phyloP scores from a whole-genome alignment of 352 stramenopile genomes.

The Phytophthora sp. region DNA sequence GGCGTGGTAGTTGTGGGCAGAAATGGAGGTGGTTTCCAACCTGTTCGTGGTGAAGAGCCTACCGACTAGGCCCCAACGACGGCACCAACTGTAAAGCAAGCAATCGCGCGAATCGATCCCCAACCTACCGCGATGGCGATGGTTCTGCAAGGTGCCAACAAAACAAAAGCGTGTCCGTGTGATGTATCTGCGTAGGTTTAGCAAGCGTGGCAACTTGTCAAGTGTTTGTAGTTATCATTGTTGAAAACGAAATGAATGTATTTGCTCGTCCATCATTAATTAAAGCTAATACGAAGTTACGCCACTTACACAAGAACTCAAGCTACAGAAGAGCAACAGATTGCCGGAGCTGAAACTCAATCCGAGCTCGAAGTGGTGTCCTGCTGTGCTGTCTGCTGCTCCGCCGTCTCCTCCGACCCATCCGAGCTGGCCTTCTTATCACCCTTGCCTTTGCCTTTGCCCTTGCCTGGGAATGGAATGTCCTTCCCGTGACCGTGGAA shows the following conservation, averaged over 20 bases:
- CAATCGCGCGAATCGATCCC: too few species aligned
- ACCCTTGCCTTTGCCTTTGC: conserved; percentile 16
- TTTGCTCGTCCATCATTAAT: neutral
- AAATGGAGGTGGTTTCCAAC: neutral
- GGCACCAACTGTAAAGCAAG: too few species aligned
- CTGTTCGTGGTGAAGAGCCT: neutral
- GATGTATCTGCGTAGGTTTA: too few species aligned
- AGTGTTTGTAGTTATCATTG: neutral
- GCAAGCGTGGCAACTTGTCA: too few species aligned
- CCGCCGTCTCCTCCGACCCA: neutral
- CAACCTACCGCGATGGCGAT: too few species aligned
- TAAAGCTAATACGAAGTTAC: neutral
- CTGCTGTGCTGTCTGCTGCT: conserved; percentile 11
- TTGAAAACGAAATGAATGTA: neutral
- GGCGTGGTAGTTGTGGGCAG: neutral
- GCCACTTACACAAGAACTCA: neutral
- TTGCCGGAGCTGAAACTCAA: neutral
- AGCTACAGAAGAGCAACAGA: neutral
- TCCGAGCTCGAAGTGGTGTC: conserved; percentile 1
- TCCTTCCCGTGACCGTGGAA: conserved; percentile 10
- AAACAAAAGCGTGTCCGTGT: too few species aligned
- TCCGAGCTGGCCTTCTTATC: conserved; percentile 3
- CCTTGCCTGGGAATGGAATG: conserved; percentile 13
- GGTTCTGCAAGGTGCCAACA: too few species aligned
- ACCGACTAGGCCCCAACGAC: neutral